Evolutionary conservation across 2,329 filamentous ascomycete genomes (phyloP).

Genomic region (Epichloe uncinata): DNA sequence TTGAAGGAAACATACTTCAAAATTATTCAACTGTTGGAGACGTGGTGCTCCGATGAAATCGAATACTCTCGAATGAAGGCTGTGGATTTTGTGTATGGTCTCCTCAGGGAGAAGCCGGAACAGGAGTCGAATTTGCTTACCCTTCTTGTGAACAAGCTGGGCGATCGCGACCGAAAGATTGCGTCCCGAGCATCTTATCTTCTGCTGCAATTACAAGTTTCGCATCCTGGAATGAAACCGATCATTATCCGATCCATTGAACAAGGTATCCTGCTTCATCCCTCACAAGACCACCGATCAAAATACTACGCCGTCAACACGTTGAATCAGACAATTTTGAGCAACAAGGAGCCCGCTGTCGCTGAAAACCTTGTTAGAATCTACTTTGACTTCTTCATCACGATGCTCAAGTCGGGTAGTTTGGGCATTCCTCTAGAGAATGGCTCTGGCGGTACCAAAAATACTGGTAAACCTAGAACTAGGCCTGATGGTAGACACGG

Average conservation of each 20-base stretch:
- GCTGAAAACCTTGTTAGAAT: constrained; percentile 74
- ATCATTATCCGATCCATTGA: constrained; percentile 78
- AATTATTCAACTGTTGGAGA: constrained; percentile 78
- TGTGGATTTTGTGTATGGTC: constrained; percentile 79
- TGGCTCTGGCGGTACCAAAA: constrained; percentile 23
- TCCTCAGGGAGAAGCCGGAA: constrained; percentile 91
- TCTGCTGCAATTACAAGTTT: constrained; percentile 77
- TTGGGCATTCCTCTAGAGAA: constrained; percentile 28
- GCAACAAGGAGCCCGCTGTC: constrained; percentile 65
- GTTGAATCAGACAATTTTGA: constrained; percentile 90
- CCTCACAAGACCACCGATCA: constrained; percentile 74
- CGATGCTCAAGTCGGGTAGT: constrained; percentile 53
- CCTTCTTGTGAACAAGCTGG: constrained; percentile 89
- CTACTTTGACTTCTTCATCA: constrained; percentile 82
- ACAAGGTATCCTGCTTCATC: constrained; percentile 73
- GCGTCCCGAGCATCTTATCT: constrained; percentile 87
- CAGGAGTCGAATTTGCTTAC: constrained; percentile 90
- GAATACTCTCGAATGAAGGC: constrained; percentile 82
- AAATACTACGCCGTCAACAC: constrained; percentile 97
- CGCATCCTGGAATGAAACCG: constrained; percentile 86
- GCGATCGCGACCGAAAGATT: constrained; percentile 91
- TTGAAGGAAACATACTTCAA: constrained; percentile 90
- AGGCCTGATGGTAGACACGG: constrained; percentile 9
- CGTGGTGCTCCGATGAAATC: constrained; percentile 90
- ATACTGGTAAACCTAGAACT: constrained; percentile 12